Conservation (phyloP, 2,329 filamentous ascomycete genomes). For the Talaromyces sp. region DNA sequence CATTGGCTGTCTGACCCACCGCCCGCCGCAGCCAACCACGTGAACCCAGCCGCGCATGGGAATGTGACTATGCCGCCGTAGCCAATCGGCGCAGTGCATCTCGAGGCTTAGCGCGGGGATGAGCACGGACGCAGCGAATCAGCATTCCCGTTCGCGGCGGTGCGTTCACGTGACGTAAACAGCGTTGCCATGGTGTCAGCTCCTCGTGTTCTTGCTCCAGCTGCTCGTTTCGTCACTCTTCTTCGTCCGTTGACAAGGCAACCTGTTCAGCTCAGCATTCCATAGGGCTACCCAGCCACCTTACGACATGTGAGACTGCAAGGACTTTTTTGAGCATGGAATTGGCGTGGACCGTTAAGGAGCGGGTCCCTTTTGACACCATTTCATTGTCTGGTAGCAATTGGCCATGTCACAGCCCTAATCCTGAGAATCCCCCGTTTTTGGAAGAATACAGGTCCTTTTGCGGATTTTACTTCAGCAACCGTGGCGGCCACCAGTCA, state of each 20-base stretch:
- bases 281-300: background rate
- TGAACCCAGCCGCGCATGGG: constrained; percentile 27
- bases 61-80: constrained; percentile 3
- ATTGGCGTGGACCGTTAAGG: too few species aligned
- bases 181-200: constrained; percentile 13
- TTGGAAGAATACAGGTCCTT: too few species aligned
- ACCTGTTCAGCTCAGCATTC: constrained; percentile 2
- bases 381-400: background rate
- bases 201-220: background rate
- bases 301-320: background rate
- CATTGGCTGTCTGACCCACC: constrained; percentile 21
- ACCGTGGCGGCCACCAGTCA: too few species aligned
- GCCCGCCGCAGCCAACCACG: constrained; percentile 23
- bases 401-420: background rate
- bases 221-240: background rate
- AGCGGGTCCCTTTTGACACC: background rate
- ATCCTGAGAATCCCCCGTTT: too few species aligned
- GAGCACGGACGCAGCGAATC: background rate
- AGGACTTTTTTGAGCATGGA: background rate
- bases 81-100: constrained; percentile 8
- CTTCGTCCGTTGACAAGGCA: constrained; percentile 13
- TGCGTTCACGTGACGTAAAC: constrained; percentile 18
- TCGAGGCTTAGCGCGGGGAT: constrained; percentile 9
- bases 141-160: background rate
- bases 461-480: too few species aligned